Base-by-base conservation (phyloP, 495 filamentous ascomycete species). In the Aspergillus sparsus region DNA sequence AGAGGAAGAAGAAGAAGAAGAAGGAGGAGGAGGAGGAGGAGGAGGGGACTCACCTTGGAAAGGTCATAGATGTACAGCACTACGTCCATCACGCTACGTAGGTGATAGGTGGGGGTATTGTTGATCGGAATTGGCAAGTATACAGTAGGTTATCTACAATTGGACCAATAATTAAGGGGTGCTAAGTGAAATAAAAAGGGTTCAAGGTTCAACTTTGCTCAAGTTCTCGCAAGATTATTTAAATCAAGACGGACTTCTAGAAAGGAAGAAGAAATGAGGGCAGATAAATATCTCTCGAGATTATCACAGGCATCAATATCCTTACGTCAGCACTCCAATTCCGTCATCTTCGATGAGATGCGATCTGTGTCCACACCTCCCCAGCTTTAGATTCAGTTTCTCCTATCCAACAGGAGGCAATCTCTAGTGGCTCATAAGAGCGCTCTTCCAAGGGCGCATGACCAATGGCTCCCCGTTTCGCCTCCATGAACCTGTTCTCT, bases 41-140 rank as follows among this genome's bases (percentile, higher is more conserved):
- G 7, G 16, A 61, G 18, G 39, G 16, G 8, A 55, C 55, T 60
- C 60, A 85, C 92, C 70, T 87, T 80, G 13, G 94, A 97, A 39
- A 98, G 83, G 79, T 98, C 94, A 65, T 98, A 98, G 54, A 97
- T 87, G 59, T 96, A 93, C 49, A 97, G 83, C 68, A 93, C 81
- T 39, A 97, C 90, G 60, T 95, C 89, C 92, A 97, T 97, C 32
- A 35, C 66, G 44, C 57, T 13, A 27, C 21, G 21, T 27, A 27
- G 50, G 41, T 47, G 15, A 7, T 47, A 15, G 33, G 16, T 57
- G 12, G 31, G 32, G 15, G 12, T n/a, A 27, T 27, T 27, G 21
- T 27, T 27, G 21, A 27, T 27, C 21, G 21, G 21, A 3, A 27
- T 3, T 27, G 21, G 21, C 21, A 27, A 27, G 3, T 27, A 27